Evolutionary conservation across 352 stramenopile genomes (phyloP).

Genomic region (Achlya hypogyna): DNA sequence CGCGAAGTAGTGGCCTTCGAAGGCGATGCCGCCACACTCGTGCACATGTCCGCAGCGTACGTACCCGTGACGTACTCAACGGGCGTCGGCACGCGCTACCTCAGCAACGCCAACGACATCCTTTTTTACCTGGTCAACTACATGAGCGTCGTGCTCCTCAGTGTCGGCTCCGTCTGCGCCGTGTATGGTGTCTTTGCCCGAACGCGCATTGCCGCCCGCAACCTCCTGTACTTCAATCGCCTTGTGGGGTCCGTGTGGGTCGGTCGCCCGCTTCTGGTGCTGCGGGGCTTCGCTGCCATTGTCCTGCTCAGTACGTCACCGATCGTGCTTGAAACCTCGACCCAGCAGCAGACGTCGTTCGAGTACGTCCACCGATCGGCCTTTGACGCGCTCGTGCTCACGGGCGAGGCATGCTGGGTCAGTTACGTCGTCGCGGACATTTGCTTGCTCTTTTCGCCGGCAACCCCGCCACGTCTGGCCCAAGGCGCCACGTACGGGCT

Average conservation of each 20-base stretch:
- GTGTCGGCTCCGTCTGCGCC: neutral
- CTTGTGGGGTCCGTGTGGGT: conserved; percentile 1
- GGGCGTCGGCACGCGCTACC: neutral
- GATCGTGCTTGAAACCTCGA: neutral
- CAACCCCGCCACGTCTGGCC: neutral
- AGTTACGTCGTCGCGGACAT: neutral
- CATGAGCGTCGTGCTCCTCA: neutral
- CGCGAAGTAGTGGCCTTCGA: neutral
- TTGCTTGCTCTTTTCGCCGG: neutral
- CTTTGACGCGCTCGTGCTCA: neutral
- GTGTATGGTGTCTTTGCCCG: neutral
- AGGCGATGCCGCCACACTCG: neutral
- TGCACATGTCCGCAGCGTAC: neutral
- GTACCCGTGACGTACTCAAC: neutral
- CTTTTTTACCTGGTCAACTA: conserved; percentile 1
- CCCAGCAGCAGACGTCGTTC: neutral
- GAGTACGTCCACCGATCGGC: neutral
- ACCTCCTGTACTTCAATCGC: conserved; percentile 12
- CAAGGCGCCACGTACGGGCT: neutral
- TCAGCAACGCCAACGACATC: neutral
- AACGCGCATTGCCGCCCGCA: neutral
- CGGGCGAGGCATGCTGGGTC: conserved; percentile 5
- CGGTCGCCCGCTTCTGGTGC: neutral
- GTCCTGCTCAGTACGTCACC: neutral
- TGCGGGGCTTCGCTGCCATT: neutral